Base-by-base conservation (phyloP, 108 stramenopile species). In the Aurantiochytrium sp. region DNA sequence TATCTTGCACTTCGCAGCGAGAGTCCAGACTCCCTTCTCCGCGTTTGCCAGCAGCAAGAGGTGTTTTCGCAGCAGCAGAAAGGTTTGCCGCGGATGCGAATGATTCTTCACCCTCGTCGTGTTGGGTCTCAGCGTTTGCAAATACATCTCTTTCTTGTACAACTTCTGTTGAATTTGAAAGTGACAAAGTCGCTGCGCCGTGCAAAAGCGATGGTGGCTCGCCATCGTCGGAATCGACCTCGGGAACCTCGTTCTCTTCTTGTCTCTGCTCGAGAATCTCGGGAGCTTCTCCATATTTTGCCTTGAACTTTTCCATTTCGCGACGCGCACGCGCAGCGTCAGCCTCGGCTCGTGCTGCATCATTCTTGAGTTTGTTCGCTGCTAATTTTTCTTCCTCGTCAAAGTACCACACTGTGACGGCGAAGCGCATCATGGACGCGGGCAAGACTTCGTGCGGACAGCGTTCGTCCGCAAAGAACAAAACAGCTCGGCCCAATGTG, bases 331-430 rank as follows among this genome's bases (percentile, higher is more conserved):
- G 45, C 49, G 45, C 76, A 2, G n/a, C 51, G 8, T 83, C 76
- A 16, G 76, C 45, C 76, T 83, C 25, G n/a, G 28, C 23, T 14
- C 49, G 49, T 12, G 76, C 51, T 23, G 19, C 76, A 23, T 83
- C 76, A 6, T 12, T 35, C 51, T 83, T 83, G 76, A 45, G 43
- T 55, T 28, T 12, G 12, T 47, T 53, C 18, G 76, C 76, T 8
- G 76, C 76, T 6, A 53, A 45, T 23, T 83, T 83, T 23, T 83
- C 76, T 12, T 53, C 51, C 28, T 83, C 49, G 76, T 83, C 76
- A 53, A 83, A 83, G 51, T 53, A 83, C 76, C 76, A 83, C 6
- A 53, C 51, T 12, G 76, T 83, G n/a, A 83, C 76, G 45, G 76
- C 76, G 76, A 53, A 83, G 25, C 76, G 45, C 76, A 83, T 53